Evolutionary conservation across 176 grass and related monocot genomes (phyloP), one percentile per base, ranked within the genome.

Genomic region (Triticum aestivum): DNA sequence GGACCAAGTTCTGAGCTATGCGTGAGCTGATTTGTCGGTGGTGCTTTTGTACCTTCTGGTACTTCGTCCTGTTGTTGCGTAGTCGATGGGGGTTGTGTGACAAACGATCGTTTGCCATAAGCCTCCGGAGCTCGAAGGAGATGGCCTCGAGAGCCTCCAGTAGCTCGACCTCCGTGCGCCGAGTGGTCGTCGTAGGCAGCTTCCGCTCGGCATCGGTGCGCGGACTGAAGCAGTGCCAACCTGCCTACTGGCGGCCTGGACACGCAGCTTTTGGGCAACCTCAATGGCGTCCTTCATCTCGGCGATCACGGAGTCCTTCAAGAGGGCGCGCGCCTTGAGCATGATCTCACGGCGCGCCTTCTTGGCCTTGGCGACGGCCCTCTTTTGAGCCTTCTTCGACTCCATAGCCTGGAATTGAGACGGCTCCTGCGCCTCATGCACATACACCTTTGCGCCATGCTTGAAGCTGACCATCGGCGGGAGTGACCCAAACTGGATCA

Each of bases 121-220:
- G 62, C 2, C 63, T 3, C 2, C 62, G 23, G 3, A 81, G 24
- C 2, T 67, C 11, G 4, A 0, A 2, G 0, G 26, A 81, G 41
- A 64, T 12, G 1, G 21, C 35, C 8, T 79, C 58, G 0, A 79
- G 15, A 4, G 56, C 77, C 5, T 63, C 11, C 1, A 81, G 12
- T 1, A 79, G 5, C 34, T 79, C 77, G 1, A 63, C 77, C 5
- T 64, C 21, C 0, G 3, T 42, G 6, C 12, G 6, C 0, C 17
- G 21, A 11, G 61, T 35, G 2, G 34, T 8, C 1, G 21, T 21
- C 0, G 1, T 15, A 9, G 58, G 34, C 0, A 7, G 9, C 3
- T 15, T 11, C 8, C 1, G 10, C 0, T 5, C 1, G 0, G 34
- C 0, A 12, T 8, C 12, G 58, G 6, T 6, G n/a, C 0, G 0